Evolutionary conservation across 1,284 basidiomycete genomes (phyloP).

Genomic region (Tylopilus sp.): DNA sequence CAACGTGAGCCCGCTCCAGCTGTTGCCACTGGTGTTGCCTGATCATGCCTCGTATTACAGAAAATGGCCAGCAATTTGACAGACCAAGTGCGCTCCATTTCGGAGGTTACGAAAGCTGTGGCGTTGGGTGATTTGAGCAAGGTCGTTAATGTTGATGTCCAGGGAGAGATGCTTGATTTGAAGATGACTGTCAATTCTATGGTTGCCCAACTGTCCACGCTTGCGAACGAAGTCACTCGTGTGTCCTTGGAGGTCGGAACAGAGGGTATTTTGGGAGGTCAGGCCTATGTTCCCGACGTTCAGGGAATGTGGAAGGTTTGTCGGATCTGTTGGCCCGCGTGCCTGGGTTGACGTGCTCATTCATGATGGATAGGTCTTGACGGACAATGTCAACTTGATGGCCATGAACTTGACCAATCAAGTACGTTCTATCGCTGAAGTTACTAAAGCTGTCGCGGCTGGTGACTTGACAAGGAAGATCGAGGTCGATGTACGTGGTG

Average conservation of each 20-base stretch:
- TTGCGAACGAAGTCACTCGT: constrained; percentile 85
- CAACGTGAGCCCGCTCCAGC: constrained; percentile 56
- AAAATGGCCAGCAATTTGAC: constrained; percentile 94
- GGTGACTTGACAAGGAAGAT: constrained; percentile 93
- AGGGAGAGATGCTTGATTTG: constrained; percentile 95
- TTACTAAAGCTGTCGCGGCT: constrained; percentile 87
- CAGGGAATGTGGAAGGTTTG: constrained; percentile 90
- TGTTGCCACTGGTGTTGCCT: constrained; percentile 33
- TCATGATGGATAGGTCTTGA: constrained; percentile 58
- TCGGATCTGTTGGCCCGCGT: constrained; percentile 3
- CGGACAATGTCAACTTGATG: constrained; percentile 86
- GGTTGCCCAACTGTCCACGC: constrained; percentile 84
- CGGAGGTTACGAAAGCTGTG: constrained; percentile 95
- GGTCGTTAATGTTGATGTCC: constrained; percentile 93
- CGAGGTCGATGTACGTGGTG: constrained; percentile 86
- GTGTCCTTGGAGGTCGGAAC: constrained; percentile 93
- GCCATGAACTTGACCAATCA: constrained; percentile 93
- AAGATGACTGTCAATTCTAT: constrained; percentile 92
- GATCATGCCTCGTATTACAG: constrained; percentile 38
- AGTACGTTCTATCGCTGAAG: constrained; percentile 86
- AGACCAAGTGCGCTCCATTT: constrained; percentile 96
- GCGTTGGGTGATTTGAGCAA: constrained; percentile 90
- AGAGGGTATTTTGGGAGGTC: constrained; percentile 94
- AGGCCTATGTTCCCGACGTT: constrained; percentile 86
- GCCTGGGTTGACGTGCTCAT: constrained; percentile 8